phyloP scores from a whole-genome alignment of 1,284 basidiomycete genomes.

The Austroboletus rostrupii region DNA sequence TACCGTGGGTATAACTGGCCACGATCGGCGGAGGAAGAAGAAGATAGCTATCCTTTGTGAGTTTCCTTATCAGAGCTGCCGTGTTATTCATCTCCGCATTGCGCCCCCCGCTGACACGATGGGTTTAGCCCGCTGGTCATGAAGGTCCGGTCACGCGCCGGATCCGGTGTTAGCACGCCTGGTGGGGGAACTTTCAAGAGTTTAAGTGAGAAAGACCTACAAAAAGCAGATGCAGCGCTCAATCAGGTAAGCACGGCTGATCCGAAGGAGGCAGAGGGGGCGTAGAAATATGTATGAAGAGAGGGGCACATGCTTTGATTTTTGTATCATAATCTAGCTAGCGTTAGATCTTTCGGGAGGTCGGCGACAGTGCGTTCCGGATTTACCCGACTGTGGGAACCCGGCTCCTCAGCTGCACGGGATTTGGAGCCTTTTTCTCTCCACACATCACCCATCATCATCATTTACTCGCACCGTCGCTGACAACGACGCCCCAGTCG shows the following conservation, averaged over 20 bases:
- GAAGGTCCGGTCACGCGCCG: constrained; percentile 86
- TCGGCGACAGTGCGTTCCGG: constrained; percentile 10
- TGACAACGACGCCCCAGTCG: not conserved
- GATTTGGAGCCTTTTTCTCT: not conserved
- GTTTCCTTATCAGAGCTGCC: constrained; percentile 25
- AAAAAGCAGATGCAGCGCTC: constrained; percentile 80
- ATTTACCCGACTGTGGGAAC: constrained; percentile 10
- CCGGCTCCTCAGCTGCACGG: not conserved
- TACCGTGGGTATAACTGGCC: constrained; percentile 81
- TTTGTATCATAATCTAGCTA: constrained; percentile 15
- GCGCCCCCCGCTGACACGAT: not conserved
- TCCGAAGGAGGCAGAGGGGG: not conserved
- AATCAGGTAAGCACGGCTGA: constrained; percentile 50
- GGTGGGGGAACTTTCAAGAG: constrained; percentile 74
- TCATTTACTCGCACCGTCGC: not conserved
- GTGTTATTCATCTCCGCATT: constrained; percentile 9
- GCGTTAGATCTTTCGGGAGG: not conserved
- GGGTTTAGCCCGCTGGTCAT: constrained; percentile 74
- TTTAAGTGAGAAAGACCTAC: constrained; percentile 80
- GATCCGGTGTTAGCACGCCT: constrained; percentile 85
- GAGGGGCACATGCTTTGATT: constrained; percentile 2
- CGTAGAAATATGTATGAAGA: not conserved
- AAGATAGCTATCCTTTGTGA: constrained; percentile 88
- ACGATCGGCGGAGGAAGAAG: constrained; percentile 69
- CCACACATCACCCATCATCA: not conserved